Conservation (phyloP, 495 filamentous ascomycete species). For the Aspergillus campestris region DNA sequence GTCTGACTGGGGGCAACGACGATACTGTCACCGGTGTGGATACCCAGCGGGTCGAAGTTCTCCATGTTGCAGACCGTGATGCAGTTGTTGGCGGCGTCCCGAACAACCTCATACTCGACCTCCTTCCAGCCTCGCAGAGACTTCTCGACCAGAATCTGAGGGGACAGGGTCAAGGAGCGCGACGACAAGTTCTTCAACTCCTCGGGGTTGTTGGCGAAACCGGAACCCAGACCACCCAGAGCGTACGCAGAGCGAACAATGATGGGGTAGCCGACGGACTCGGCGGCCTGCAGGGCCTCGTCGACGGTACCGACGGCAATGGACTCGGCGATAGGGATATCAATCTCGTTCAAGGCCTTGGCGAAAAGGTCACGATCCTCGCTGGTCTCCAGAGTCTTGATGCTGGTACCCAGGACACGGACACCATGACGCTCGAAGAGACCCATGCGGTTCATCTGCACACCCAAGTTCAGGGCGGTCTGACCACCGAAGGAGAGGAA, state of each 20-base stretch:
- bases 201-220: conserved; percentile 90
- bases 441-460: conserved; percentile 94
- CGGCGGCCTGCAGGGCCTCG: conserved; percentile 79
- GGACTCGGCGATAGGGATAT: conserved; percentile 94
- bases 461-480: conserved; percentile 91
- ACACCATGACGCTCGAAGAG: conserved; percentile 92
- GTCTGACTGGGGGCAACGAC: conserved; percentile 95
- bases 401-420: conserved; percentile 87
- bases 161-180: conserved; percentile 85
- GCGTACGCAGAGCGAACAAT: conserved; percentile 96
- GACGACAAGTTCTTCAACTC: conserved; percentile 90
- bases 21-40: conserved; percentile 95
- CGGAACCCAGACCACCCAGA: conserved; percentile 89
- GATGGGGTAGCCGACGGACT: conserved; percentile 86
- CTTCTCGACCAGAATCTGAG: conserved; percentile 96
- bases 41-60: conserved; percentile 95
- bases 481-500: conserved; percentile 95
- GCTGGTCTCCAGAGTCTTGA: conserved; percentile 86
- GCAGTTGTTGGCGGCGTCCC: conserved; percentile 91
- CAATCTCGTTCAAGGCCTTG: conserved; percentile 83
- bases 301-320: conserved; percentile 86
- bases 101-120: conserved; percentile 94
- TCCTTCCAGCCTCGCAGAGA: conserved; percentile 99
- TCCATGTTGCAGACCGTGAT: conserved; percentile 99
- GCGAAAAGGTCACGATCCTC: conserved; percentile 95